Base-by-base conservation (phyloP, 768 basidiomycete species). In the Coprinellus micaceus region DNA sequence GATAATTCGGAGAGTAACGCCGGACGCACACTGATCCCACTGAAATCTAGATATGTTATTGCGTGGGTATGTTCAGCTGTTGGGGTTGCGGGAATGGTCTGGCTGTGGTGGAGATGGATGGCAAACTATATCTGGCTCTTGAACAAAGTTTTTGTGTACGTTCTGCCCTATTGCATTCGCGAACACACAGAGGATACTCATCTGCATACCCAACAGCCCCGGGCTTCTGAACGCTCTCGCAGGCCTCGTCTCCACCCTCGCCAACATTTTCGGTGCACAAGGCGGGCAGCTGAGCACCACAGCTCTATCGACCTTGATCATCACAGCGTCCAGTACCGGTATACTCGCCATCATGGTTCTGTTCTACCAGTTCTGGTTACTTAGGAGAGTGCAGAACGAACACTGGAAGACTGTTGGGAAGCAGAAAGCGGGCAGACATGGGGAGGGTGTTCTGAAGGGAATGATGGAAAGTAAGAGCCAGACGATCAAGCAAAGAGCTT, bases 101-200 rank as follows among this genome's bases (percentile, higher is more conserved):
- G 78, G 72, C 62, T 84, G 21, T 82, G 82, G 80, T 84, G 81
- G 78, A 71, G 74, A 58, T 85, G 83, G 82, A 73, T 69, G 61
- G 69, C 67, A 50, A 85, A 84, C 58, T 84, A 84, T 60, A 61
- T 85, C 51, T 85, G 83, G 83, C 63, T 79, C 24, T 67, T 78
- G 13, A 82, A 82, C 67, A 81, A 76, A 45, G 73, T 84, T 48
- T 85, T 83, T 63, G 53, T 82, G 83, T 84, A 58, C 54, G 80
- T 64, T 7, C 5, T 30, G 10, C 47, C 29, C 19, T 29, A 19
- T 37, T 3, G 43, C 1, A n/a, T 15, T 13, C 5, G 40, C 6
- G 25, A 10, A 21, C 26, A n/a, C n/a, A 47, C 17, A 9, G 29
- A 25, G 26, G 29, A 25, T 22, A n/a, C 33, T 44, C 12, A 52